phyloP scores from a whole-genome alignment of 1,284 basidiomycete genomes.

The Cutaneotrichosporon cavernicola region DNA sequence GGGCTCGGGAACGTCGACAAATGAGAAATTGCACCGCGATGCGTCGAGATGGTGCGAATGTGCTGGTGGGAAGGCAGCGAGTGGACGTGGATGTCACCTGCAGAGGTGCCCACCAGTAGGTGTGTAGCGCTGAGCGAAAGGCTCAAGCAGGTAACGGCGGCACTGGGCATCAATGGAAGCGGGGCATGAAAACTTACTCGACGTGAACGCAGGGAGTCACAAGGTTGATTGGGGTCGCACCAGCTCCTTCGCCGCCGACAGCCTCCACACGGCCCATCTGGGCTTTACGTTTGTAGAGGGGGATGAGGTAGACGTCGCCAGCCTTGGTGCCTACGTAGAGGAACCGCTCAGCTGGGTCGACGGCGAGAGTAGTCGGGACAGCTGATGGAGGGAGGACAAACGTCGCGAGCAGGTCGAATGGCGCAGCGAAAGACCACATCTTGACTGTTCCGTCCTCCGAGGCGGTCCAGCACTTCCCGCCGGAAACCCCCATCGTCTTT shows the following conservation, averaged over 20 bases:
- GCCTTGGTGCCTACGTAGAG: constrained; percentile 77
- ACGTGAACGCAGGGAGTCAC: constrained; percentile 22
- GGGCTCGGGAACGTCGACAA: constrained; percentile 75
- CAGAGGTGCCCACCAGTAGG: constrained; percentile 69
- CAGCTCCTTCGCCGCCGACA: constrained; percentile 69
- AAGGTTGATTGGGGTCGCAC: constrained; percentile 64
- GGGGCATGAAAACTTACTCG: not conserved
- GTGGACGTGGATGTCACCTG: constrained; percentile 76
- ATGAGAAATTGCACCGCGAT: constrained; percentile 70
- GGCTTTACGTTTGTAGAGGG: constrained; percentile 68
- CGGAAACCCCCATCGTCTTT: constrained; percentile 45
- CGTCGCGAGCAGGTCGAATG: constrained; percentile 71
- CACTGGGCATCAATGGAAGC: constrained; percentile 38
- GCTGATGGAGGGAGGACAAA: constrained; percentile 72
- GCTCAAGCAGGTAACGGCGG: constrained; percentile 65
- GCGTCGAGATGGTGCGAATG: constrained; percentile 69
- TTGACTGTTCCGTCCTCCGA: constrained; percentile 91
- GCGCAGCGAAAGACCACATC: constrained; percentile 79
- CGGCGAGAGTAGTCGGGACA: constrained; percentile 60
- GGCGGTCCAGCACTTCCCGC: constrained; percentile 62
- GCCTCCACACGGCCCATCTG: constrained; percentile 60
- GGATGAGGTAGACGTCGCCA: constrained; percentile 74
- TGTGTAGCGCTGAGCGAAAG: constrained; percentile 72
- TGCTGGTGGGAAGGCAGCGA: constrained; percentile 87
- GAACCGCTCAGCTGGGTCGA: constrained; percentile 80